A percentile compares a stretch with the other conserved stretches of the same genome.
Evolutionary conservation across 768 basidiomycete species (phyloP).

Genomic region (Coprinopsis cinerea): DNA sequence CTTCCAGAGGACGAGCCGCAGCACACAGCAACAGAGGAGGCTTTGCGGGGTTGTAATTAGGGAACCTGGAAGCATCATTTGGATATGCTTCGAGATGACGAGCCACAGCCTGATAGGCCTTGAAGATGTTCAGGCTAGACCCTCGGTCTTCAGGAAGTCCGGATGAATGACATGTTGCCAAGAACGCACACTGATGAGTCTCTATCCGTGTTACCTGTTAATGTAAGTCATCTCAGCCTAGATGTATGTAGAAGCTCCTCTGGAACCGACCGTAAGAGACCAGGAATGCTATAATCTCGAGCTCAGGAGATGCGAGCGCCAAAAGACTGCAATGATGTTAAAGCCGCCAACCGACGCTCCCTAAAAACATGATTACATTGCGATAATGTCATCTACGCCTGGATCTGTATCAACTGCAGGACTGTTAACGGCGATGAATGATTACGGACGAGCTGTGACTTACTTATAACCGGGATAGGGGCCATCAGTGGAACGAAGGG

Average conservation of each 20-base stretch:
- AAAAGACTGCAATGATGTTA: conserved; percentile 51
- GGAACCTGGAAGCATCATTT: conserved; percentile 48
- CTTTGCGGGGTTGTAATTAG: conserved; percentile 43
- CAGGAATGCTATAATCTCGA: conserved; percentile 72
- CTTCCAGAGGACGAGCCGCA: conserved; percentile 58
- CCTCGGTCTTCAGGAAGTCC: not conserved
- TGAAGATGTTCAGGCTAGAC: conserved; percentile 64
- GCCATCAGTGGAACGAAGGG: conserved; percentile 4
- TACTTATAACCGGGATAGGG: conserved; percentile 63
- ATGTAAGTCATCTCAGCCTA: conserved; percentile 1
- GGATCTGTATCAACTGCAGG: conserved; percentile 76
- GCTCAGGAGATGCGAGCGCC: conserved; percentile 77
- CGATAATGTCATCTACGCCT: conserved; percentile 77
- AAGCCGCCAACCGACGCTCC: too few relatives aligned
- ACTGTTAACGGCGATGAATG: not conserved
- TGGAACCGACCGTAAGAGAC: conserved; percentile 61
- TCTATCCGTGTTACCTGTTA: conserved; percentile 65
- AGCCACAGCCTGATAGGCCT: conserved; percentile 64
- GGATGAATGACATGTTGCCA: conserved; percentile 8
- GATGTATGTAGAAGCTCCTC: not conserved
- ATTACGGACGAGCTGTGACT: conserved; percentile 17
- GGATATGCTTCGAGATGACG: conserved; percentile 54
- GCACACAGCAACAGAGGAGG: conserved; percentile 67
- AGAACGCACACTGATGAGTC: conserved; percentile 48
- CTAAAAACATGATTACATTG: conserved; percentile 45